phyloP scores from a whole-genome alignment of 345 rosid genomes.

The Alliaria petiolata region DNA sequence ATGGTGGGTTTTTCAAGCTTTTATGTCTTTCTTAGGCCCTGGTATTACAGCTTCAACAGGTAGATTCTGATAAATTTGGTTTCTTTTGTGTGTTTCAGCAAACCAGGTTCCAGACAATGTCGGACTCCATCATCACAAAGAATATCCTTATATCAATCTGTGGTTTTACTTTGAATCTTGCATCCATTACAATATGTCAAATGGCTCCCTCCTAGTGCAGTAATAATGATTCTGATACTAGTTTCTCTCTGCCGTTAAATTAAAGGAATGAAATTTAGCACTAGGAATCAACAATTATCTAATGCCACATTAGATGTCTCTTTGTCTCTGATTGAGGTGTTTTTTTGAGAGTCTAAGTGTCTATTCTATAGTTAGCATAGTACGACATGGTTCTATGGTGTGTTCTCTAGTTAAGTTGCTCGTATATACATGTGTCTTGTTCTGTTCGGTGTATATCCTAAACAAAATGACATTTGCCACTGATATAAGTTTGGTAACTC shows the following conservation, averaged over 20 bases:
- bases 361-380: background rate
- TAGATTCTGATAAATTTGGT: constrained; percentile 3
- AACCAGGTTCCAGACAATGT: constrained; percentile 88
- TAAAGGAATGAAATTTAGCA: background rate
- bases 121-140: constrained; percentile 78
- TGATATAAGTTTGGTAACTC: background rate
- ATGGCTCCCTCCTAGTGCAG: background rate
- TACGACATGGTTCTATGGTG: background rate
- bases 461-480: background rate
- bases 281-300: background rate
- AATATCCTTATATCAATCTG: constrained; percentile 66
- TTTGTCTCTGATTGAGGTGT: background rate
- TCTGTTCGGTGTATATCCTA: too few species aligned
- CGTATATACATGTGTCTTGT: background rate
- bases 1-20: constrained; percentile 48
- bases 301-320: background rate
- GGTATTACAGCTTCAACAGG: background rate
- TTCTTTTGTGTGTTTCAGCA: constrained; percentile 52
- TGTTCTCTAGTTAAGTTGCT: background rate
- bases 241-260: background rate
- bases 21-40: constrained; percentile 13
- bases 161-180: background rate
- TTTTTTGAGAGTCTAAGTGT: background rate
- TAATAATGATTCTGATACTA: background rate
- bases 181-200: background rate